Percentiles rank a stretch among this genome's conserved stretches.
These are phyloP conservation scores for Fusarium chuoi DNA, from an alignment of 2,329 filamentous ascomycete genomes.

Conservation along the genomic window DNA sequence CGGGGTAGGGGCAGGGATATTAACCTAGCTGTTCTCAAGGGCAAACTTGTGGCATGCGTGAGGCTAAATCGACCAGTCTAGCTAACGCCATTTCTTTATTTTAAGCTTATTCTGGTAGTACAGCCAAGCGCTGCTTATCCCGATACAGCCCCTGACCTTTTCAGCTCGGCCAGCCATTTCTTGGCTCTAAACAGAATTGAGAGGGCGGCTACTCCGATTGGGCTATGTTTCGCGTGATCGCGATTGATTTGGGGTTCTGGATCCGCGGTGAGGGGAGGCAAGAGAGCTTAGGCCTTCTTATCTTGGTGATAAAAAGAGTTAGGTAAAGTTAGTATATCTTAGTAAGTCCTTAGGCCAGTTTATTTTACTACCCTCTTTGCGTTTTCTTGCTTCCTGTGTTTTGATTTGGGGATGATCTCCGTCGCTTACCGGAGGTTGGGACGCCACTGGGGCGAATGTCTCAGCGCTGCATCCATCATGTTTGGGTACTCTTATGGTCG, in stretches of 20 bases:
- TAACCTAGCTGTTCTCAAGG: neutral
- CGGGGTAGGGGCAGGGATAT: neutral
- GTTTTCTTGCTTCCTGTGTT: neutral
- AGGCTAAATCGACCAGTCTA: neutral
- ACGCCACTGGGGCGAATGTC: neutral
- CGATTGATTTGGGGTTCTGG: neutral
- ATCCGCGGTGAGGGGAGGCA: neutral
- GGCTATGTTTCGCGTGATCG: neutral
- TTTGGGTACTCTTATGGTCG: neutral
- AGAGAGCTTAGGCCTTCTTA: neutral
- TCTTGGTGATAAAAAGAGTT: neutral
- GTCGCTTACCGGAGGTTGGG: neutral
- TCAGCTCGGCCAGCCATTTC: neutral
- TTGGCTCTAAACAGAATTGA: neutral
- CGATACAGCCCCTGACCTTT: neutral
- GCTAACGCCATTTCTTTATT: slow-evolving; percentile 3
- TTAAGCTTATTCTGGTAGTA: neutral
- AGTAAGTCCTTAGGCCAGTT: fast-evolving
- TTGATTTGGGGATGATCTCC: neutral
- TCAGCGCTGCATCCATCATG: neutral
- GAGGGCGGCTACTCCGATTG: neutral
- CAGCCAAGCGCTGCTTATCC: neutral
- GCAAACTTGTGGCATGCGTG: neutral
- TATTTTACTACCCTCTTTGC: fast-evolving
- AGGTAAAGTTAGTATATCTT: fast-evolving